Base-by-base conservation (phyloP, 495 filamentous ascomycete species). In the Immersiella caudata region DNA sequence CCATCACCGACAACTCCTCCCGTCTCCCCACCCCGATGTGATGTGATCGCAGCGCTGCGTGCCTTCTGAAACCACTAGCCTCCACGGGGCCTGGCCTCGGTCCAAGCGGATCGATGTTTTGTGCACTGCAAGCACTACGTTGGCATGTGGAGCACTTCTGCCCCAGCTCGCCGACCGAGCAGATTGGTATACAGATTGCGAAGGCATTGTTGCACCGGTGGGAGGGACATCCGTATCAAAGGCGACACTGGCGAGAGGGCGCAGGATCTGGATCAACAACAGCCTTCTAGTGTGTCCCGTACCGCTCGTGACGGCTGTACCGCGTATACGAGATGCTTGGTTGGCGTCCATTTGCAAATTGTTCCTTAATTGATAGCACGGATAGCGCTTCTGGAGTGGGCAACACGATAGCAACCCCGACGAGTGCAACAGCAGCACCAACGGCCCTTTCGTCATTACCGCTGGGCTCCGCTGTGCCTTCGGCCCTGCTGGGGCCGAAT, bases 191-290 rank as follows among this genome's bases (percentile, higher is more conserved):
- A 22, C 21, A 55, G 56, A 27, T 26, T 29, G 56, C 18, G 24
- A 22, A 29, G n/a, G 6, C 20, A n/a, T n/a, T n/a, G 56, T 59
- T 59, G 21, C 56, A 59, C 56, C 7, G 9, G 56, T 59, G 56
- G 6, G 18, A 40, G 5, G 49, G 40, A 18, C 46, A 25, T 26
- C 36, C 46, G 61, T 16, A 63, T 33, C 56, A 16, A n/a, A 25
- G 33, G 36, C 7, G 22, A 49, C 59, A 62, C 59, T 18, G 59
- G 61, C 46, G 21, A 63, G 50, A 63, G 49, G 22, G 61, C 61
- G 61, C 61, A 63, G 61, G 61, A 63, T 63, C 61, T 63, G 25
- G 61, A 63, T 63, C 51, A 56, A 25, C 51, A 22, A 55, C 52
- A 56, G 52, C 40, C 40, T 18, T 46, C 40, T 12, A 46, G 40